Conservation (phyloP, 2,329 filamentous ascomycete species). For the Hypoxylon sp. region DNA sequence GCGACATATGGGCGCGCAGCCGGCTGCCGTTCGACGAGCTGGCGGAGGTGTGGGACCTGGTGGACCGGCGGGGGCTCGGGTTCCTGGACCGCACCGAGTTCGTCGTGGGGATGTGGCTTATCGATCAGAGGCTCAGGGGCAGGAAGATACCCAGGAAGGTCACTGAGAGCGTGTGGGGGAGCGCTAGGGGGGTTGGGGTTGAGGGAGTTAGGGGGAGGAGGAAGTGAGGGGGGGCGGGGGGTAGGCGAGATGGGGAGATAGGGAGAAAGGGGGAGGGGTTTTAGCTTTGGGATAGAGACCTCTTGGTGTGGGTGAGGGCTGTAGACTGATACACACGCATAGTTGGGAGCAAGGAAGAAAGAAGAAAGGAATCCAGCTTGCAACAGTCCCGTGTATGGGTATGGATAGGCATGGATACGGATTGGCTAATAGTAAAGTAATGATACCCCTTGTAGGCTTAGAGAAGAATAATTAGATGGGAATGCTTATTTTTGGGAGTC, state of each 20-base stretch:
- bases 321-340: too few relatives aligned
- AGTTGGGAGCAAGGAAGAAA: not conserved
- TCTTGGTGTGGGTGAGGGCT: too few relatives aligned
- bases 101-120: constrained; percentile 85
- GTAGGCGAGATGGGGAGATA: too few relatives aligned
- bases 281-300: not conserved
- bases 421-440: constrained; percentile 29
- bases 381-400: not conserved
- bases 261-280: not conserved
- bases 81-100: constrained; percentile 78
- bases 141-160: constrained; percentile 82
- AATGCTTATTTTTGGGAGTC: constrained; percentile 3
- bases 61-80: constrained; percentile 71
- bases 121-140: constrained; percentile 85
- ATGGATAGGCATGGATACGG: not conserved
- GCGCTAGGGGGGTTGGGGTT: constrained; percentile 67
- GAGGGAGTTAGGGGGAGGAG: constrained; percentile 13
- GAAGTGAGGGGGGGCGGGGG: not conserved
- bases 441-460: constrained; percentile 37
- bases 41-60: constrained; percentile 82
- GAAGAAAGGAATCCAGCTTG: not conserved
- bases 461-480: constrained; percentile 18
- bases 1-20: constrained; percentile 82
- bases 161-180: constrained; percentile 82
- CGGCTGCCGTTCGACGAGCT: constrained; percentile 77